phyloP scores from a whole-genome alignment of 352 stramenopile species.

The Phytophthora pluvialis region DNA sequence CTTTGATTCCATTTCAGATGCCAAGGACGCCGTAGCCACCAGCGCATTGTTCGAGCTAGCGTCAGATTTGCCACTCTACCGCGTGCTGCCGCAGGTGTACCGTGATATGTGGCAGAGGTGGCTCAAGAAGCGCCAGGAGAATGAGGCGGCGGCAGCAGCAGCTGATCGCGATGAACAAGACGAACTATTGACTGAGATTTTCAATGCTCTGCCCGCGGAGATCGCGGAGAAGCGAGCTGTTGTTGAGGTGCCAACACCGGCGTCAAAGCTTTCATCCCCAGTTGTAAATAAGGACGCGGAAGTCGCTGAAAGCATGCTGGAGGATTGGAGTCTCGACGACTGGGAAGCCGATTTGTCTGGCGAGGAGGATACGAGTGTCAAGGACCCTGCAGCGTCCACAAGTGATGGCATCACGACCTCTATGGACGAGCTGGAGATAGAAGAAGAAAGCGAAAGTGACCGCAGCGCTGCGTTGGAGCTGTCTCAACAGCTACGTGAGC shows the following conservation, averaged over 20 bases:
- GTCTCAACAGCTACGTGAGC: slow-evolving; percentile 46
- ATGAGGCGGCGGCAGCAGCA: slow-evolving; percentile 40
- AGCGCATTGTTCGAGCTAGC: slow-evolving; percentile 90
- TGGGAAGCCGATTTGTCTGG: slow-evolving; percentile 74
- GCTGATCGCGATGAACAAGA: slow-evolving; percentile 60
- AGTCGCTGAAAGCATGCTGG: slow-evolving; percentile 21
- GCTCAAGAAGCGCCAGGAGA: slow-evolving; percentile 49
- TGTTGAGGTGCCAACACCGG: slow-evolving; percentile 16
- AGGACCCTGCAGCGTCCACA: slow-evolving; percentile 6
- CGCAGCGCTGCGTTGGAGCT: slow-evolving; percentile 24
- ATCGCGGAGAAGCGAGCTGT: slow-evolving; percentile 46
- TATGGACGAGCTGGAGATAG: slow-evolving; percentile 11
- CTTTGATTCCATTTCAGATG: slow-evolving; percentile 70
- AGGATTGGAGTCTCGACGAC: slow-evolving; percentile 74
- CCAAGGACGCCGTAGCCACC: slow-evolving; percentile 81
- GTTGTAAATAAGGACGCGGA: slow-evolving; percentile 9
- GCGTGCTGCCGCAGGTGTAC: slow-evolving; percentile 88
- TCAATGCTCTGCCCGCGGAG: slow-evolving; percentile 54
- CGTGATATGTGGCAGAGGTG: slow-evolving; percentile 89
- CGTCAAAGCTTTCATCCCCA: neutral
- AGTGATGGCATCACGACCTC: neutral
- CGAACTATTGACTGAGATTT: slow-evolving; percentile 56
- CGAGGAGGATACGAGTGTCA: slow-evolving; percentile 13
- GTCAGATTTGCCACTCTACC: slow-evolving; percentile 87
- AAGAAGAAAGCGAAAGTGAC: slow-evolving; percentile 34